phyloP scores from a whole-genome alignment of 352 stramenopile species.

The Pythium diclinum region DNA sequence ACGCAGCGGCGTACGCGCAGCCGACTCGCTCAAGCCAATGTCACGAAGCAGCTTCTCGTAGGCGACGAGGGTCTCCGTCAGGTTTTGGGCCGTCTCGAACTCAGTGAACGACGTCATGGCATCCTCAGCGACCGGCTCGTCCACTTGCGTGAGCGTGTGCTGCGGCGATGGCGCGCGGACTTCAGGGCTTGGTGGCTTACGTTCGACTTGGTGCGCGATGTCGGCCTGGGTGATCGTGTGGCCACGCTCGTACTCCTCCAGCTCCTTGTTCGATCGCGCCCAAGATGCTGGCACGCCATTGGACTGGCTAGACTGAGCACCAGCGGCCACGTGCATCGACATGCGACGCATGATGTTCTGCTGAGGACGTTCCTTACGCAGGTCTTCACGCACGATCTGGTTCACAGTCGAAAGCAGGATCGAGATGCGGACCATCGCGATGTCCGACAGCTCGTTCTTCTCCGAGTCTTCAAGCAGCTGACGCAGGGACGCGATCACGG shows the following conservation, averaged over 20 bases:
- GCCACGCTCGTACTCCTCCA: slow-evolving; percentile 35
- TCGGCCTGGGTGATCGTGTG: slow-evolving; percentile 28
- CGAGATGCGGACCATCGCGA: slow-evolving; percentile 59
- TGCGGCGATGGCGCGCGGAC: slow-evolving; percentile 16
- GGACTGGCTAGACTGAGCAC: background rate
- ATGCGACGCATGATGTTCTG: slow-evolving; percentile 45
- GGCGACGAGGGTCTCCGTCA: slow-evolving; percentile 48
- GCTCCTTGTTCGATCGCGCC: slow-evolving; percentile 38
- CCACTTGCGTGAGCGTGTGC: slow-evolving; percentile 39
- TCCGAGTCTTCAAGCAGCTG: slow-evolving; percentile 55
- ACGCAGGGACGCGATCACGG: slow-evolving; percentile 40
- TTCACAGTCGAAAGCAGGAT: slow-evolving; percentile 63
- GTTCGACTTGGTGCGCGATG: slow-evolving; percentile 18
- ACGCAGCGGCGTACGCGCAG: slow-evolving; percentile 46
- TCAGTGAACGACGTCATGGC: slow-evolving; percentile 43
- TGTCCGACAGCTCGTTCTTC: slow-evolving; percentile 55
- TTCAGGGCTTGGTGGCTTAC: slow-evolving; percentile 7
- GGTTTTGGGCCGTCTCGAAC: slow-evolving; percentile 65
- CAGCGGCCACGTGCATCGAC: slow-evolving; percentile 20
- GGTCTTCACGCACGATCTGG: slow-evolving; percentile 64
- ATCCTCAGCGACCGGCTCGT: slow-evolving; percentile 38
- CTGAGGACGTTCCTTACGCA: slow-evolving; percentile 41
- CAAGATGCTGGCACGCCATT: slow-evolving; percentile 25
- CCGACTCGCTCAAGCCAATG: slow-evolving; percentile 50
- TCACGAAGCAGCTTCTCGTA: slow-evolving; percentile 57